A percentile compares a stretch with the other conserved stretches of the same genome.
Evolutionary conservation across 2,329 filamentous ascomycete species (phyloP).

Genomic region (Cadophora sp.): DNA sequence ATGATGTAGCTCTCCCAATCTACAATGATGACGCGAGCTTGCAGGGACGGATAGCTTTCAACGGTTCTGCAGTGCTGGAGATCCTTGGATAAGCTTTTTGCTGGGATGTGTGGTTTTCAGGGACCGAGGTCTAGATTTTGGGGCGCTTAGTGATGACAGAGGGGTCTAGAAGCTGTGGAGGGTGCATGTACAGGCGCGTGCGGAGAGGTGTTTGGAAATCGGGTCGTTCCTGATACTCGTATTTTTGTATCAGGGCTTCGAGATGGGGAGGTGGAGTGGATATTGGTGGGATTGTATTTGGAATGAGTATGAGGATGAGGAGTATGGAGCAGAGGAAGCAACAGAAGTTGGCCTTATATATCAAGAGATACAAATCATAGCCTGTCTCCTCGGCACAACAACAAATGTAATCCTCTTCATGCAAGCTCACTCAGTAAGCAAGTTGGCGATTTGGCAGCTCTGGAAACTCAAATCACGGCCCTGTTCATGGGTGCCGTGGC

Average conservation of each 20-base stretch:
- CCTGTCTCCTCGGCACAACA: not conserved
- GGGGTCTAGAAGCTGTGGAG: not conserved
- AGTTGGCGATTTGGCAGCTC: not conserved
- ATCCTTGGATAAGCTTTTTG: constrained; percentile 1
- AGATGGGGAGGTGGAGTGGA: not conserved
- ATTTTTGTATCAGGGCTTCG: not conserved
- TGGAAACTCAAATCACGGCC: constrained; percentile 11
- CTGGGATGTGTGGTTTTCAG: not conserved
- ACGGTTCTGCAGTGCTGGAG: constrained; percentile 1
- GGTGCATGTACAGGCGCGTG: not conserved
- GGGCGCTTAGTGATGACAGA: not conserved
- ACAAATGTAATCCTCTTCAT: constrained; percentile 1
- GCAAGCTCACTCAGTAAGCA: constrained; percentile 11
- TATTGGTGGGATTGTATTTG: not conserved
- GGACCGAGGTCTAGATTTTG: constrained; percentile 6
- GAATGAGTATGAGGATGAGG: not conserved
- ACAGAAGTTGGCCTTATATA: not conserved
- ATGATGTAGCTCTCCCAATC: not conserved
- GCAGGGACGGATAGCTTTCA: not conserved
- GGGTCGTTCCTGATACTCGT: not conserved
- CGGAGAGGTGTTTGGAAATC: not conserved
- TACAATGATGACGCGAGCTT: not conserved
- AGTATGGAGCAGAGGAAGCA: not conserved
- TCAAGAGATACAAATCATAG: not conserved
- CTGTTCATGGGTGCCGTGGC: not conserved